These are phyloP conservation scores for Cordyceps cateniannulata DNA, from an alignment of 2,329 filamentous ascomycete species.

Conservation along the genomic window DNA sequence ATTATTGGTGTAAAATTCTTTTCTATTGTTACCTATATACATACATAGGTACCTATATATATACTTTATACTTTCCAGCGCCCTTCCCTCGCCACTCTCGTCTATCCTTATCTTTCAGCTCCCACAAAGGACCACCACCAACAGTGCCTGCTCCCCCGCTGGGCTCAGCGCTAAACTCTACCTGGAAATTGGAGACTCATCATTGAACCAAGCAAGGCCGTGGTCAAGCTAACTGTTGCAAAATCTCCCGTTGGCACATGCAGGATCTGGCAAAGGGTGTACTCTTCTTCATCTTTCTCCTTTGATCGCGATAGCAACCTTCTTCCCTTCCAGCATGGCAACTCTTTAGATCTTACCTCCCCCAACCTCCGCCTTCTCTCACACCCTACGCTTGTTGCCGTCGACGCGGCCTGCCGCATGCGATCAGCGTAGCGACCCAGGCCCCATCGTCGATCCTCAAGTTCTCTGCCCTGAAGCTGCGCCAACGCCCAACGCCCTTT, in stretches of 20 bases:
- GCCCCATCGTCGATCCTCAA: neutral
- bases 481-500: neutral
- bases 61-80: neutral
- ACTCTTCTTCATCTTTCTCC: neutral
- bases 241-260: constrained; percentile 9
- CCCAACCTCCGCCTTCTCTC: neutral
- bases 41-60: neutral
- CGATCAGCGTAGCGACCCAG: neutral
- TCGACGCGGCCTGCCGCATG: neutral
- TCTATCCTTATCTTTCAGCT: constrained; percentile 4
- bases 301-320: neutral
- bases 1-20: no score
- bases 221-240: neutral
- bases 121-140: neutral
- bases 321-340: neutral
- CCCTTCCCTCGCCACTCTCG: neutral
- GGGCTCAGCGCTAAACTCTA: constrained; percentile 4
- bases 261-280: neutral
- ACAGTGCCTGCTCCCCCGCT: neutral
- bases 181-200: constrained; percentile 4
- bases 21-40: no score
- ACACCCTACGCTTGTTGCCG: neutral
- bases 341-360: neutral
- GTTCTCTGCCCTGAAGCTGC: neutral
- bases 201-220: neutral